phyloP scores from a whole-genome alignment of 805 yeast species.

The Kurtzmaniella cleridarum region DNA sequence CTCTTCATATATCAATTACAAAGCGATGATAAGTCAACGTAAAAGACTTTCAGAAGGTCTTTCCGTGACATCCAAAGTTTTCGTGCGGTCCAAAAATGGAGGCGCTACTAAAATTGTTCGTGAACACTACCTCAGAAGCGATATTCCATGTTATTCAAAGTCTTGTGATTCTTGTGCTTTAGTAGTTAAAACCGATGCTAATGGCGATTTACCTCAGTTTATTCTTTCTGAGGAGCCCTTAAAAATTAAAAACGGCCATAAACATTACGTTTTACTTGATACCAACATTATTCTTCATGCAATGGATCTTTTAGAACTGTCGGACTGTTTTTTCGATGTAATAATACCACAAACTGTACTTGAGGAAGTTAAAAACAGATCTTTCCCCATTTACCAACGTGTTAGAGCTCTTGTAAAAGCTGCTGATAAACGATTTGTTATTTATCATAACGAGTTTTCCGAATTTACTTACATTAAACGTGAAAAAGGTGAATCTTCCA shows the following conservation, averaged over 20 bases:
- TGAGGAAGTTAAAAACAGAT: conserved; percentile 85
- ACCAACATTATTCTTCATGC: conserved; percentile 85
- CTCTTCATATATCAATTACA: not conserved
- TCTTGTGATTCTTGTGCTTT: conserved; percentile 60
- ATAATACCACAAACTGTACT: conserved; percentile 92
- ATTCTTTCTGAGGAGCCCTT: conserved; percentile 63
- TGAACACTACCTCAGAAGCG: conserved; percentile 89
- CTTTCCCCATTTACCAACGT: conserved; percentile 84
- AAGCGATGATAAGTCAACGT: conserved; percentile 17
- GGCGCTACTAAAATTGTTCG: conserved; percentile 86
- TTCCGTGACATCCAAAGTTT: conserved; percentile 80
- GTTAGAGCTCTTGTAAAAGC: conserved; percentile 69
- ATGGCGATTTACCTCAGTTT: conserved; percentile 60
- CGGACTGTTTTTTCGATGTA: conserved; percentile 76
- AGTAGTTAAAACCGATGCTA: conserved; percentile 54
- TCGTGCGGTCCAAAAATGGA: conserved; percentile 86
- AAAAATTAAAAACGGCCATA: conserved; percentile 42
- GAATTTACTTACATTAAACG: conserved; percentile 65
- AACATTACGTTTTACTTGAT: conserved; percentile 82
- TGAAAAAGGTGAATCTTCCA: conserved; percentile 61
- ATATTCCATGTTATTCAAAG: conserved; percentile 84
- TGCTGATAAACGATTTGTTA: conserved; percentile 77
- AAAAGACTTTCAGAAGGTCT: conserved; percentile 37
- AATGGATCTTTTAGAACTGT: conserved; percentile 81
- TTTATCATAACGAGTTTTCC: conserved; percentile 89